Percentiles rank a stretch among this genome's conserved stretches.
Evolutionary conservation across 2,329 filamentous ascomycete genomes (phyloP).

Genomic region (Cyphellophora attinorum): DNA sequence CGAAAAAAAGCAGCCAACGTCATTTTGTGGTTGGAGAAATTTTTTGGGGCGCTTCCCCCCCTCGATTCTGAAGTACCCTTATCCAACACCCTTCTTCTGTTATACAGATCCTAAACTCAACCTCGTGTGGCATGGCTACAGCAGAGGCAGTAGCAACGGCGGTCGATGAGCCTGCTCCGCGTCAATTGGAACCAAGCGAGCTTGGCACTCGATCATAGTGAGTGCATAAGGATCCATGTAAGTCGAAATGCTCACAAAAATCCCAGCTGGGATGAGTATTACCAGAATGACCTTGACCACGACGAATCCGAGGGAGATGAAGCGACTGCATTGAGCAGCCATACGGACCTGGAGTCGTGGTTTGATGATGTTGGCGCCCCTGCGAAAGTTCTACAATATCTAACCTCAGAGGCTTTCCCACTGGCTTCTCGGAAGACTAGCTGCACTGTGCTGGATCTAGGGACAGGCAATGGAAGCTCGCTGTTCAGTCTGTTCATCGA

Average conservation of each 20-base stretch:
- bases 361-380: constrained; percentile 91
- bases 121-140: too few species aligned
- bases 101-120: too few species aligned
- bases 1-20: too few species aligned
- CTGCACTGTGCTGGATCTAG: constrained; percentile 58
- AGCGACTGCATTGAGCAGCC: neutral
- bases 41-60: too few species aligned
- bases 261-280: constrained; percentile 54
- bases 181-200: neutral
- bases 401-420: constrained; percentile 43
- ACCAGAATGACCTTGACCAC: constrained; percentile 29
- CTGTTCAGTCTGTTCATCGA: constrained; percentile 68
- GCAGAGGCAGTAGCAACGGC: too few species aligned
- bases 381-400: constrained; percentile 63
- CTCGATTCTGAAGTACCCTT: too few species aligned
- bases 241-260: too few species aligned
- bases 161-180: too few species aligned
- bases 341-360: constrained; percentile 70
- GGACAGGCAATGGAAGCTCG: constrained; percentile 88
- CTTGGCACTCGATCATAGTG: neutral
- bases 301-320: constrained; percentile 5
- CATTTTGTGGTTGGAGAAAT: too few species aligned
- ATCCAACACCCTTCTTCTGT: too few species aligned
- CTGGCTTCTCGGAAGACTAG: constrained; percentile 19
- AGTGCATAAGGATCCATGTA: too few species aligned